Conservation (phyloP, 2,329 filamentous ascomycete genomes). For the Epicoccum sorghinum region DNA sequence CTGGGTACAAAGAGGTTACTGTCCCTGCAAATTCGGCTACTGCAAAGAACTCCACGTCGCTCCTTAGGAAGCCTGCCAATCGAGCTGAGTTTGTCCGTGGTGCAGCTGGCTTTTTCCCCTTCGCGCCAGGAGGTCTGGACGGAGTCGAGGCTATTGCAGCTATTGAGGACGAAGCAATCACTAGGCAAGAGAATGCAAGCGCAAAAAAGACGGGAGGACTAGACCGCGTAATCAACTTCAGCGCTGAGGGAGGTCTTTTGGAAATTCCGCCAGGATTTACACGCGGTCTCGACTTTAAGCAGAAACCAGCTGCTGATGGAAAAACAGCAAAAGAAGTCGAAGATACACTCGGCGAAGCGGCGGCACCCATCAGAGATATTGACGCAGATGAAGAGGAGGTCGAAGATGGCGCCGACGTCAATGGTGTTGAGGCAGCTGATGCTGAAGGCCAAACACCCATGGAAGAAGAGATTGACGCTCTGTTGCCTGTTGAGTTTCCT, state of each 20-base stretch:
- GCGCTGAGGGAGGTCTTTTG: conserved; percentile 76
- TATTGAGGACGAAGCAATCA: conserved; percentile 75
- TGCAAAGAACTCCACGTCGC: conserved; percentile 92
- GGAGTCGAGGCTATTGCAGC: conserved; percentile 84
- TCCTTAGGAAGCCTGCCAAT: conserved; percentile 82
- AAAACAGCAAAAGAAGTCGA: conserved; percentile 74
- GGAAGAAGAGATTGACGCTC: conserved; percentile 75
- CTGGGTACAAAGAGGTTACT: conserved; percentile 92
- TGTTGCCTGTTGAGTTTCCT: conserved; percentile 91
- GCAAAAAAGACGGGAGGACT: conserved; percentile 59
- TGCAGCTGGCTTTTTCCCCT: conserved; percentile 91
- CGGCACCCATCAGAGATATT: conserved; percentile 36
- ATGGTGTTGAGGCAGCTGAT: conserved; percentile 47
- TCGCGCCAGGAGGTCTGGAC: conserved; percentile 88
- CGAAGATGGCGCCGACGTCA: conserved; percentile 28
- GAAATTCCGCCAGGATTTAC: conserved; percentile 81
- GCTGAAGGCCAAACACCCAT: conserved; percentile 54
- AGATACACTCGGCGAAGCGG: conserved; percentile 62
- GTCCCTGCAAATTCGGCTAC: conserved; percentile 87
- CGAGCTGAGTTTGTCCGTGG: conserved; percentile 91
- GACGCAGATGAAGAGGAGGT: conserved; percentile 34
- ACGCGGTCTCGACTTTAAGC: conserved; percentile 76
- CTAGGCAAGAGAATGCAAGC: conserved; percentile 54
- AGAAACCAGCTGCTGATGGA: conserved; percentile 61
- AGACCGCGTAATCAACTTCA: conserved; percentile 86